phyloP scores from a whole-genome alignment of 495 filamentous ascomycete species.

The Penicillium macrosclerotiorum region DNA sequence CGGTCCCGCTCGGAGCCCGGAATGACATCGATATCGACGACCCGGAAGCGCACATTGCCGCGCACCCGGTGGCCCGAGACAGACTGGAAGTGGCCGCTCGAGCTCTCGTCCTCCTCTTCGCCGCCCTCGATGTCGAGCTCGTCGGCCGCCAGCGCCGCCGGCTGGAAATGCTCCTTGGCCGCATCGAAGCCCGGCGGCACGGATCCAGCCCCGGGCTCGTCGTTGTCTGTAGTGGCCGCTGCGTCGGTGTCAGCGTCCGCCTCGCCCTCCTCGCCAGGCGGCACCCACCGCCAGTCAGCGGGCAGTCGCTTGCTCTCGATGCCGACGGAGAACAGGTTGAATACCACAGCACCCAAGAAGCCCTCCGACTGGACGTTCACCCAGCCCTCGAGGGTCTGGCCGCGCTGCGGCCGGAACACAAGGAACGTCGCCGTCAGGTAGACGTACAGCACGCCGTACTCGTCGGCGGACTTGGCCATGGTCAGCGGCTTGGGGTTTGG shows the following conservation, averaged over 20 bases:
- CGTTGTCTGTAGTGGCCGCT: slow-evolving; percentile 27
- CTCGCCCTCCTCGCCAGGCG: slow-evolving; percentile 37
- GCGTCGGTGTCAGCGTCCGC: slow-evolving; percentile 5
- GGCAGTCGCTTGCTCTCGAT: slow-evolving; percentile 67
- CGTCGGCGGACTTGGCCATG: slow-evolving; percentile 56
- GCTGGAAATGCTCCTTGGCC: slow-evolving; percentile 45
- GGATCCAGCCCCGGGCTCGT: slow-evolving; percentile 24
- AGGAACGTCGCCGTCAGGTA: slow-evolving; percentile 75
- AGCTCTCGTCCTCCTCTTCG: slow-evolving; percentile 34
- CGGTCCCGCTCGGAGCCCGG: slow-evolving; percentile 55
- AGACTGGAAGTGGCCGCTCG: slow-evolving; percentile 60
- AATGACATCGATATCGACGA: slow-evolving; percentile 62
- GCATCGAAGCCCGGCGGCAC: slow-evolving; percentile 31
- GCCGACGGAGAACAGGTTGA: slow-evolving; percentile 73
- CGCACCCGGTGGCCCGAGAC: slow-evolving; percentile 59
- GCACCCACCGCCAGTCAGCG: slow-evolving; percentile 62
- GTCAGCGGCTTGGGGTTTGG: slow-evolving; percentile 43
- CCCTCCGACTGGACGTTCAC: slow-evolving; percentile 72
- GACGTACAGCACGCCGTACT: slow-evolving; percentile 65
- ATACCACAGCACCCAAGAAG: slow-evolving; percentile 66
- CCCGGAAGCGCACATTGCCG: slow-evolving; percentile 58
- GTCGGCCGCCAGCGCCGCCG: slow-evolving; percentile 32
- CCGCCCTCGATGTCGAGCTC: slow-evolving; percentile 27
- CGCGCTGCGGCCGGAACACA: slow-evolving; percentile 61
- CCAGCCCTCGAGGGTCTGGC: slow-evolving; percentile 59